phyloP scores from a whole-genome alignment of 1,284 basidiomycete species.

The Melampsora occidentalis region DNA sequence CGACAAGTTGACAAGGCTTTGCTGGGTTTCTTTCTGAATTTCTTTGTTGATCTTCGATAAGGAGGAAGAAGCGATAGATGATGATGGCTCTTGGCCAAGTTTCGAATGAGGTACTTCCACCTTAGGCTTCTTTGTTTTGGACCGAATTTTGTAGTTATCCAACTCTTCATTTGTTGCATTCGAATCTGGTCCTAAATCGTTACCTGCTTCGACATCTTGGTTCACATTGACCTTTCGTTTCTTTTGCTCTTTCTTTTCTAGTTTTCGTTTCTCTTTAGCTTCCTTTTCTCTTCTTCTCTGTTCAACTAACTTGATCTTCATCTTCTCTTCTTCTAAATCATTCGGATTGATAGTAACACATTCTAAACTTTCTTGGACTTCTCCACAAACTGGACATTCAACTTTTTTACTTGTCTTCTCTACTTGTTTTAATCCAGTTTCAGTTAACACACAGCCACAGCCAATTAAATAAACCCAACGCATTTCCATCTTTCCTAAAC shows the following conservation, averaged over 20 bases:
- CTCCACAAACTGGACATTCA: slow-evolving; percentile 41
- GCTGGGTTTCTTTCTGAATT: slow-evolving; percentile 41
- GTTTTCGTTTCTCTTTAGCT: slow-evolving; percentile 35
- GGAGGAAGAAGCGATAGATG: slow-evolving; percentile 23
- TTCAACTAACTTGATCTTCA: slow-evolving; percentile 31
- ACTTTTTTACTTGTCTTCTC: neutral
- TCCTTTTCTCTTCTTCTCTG: slow-evolving; percentile 22
- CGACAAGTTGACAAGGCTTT: slow-evolving; percentile 42
- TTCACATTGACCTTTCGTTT: slow-evolving; percentile 24
- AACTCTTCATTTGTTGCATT: slow-evolving; percentile 6
- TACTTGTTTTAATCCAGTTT: slow-evolving; percentile 66
- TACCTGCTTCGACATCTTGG: neutral
- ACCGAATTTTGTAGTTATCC: neutral
- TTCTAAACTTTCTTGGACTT: slow-evolving; percentile 8
- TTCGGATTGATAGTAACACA: slow-evolving; percentile 37
- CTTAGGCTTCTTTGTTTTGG: neutral
- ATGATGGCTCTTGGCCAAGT: slow-evolving; percentile 1
- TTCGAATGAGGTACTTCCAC: slow-evolving; percentile 4
- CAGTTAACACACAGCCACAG: slow-evolving; percentile 84
- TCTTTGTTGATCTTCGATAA: slow-evolving; percentile 33
- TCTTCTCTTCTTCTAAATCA: slow-evolving; percentile 27
- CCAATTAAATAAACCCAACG: slow-evolving; percentile 80
- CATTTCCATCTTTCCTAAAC: slow-evolving; percentile 47
- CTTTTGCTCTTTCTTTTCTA: slow-evolving; percentile 39
- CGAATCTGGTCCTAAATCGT: neutral